Evolutionary conservation across 768 basidiomycete species (phyloP).

Genomic region (Hirschioporus abietinus): DNA sequence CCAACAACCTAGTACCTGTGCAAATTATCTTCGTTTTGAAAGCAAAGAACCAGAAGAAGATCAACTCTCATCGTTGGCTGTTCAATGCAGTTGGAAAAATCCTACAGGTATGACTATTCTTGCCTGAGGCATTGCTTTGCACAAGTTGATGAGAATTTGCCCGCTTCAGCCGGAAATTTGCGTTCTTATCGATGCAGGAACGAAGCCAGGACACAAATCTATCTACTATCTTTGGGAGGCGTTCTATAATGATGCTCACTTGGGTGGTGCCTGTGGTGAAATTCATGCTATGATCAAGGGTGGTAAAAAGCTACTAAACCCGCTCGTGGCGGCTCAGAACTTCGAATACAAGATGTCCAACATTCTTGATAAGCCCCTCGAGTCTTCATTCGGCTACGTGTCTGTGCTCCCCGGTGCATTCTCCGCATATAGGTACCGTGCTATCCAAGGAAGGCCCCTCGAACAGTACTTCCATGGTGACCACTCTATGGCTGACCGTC

Average conservation of each 20-base stretch:
- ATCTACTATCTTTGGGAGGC: conserved; percentile 96
- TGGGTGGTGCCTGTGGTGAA: conserved; percentile 90
- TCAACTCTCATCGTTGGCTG: conserved; percentile 92
- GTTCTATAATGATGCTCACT: conserved; percentile 71
- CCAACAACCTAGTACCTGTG: conserved; percentile 89
- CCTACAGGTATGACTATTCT: conserved; percentile 49
- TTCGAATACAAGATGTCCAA: conserved; percentile 99
- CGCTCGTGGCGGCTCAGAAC: conserved; percentile 91
- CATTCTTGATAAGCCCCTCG: conserved; percentile 91
- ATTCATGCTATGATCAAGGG: conserved; percentile 97
- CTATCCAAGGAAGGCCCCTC: conserved; percentile 83
- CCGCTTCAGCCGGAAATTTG: conserved; percentile 75
- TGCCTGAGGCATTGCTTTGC: conserved; percentile 12
- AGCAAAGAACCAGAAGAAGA: conserved; percentile 94
- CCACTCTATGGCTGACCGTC: conserved; percentile 83
- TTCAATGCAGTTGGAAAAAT: conserved; percentile 90
- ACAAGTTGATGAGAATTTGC: conserved; percentile 3
- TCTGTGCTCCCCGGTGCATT: conserved; percentile 96
- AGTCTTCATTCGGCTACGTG: conserved; percentile 94
- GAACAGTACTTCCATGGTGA: conserved; percentile 88
- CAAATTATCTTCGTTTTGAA: conserved; percentile 89
- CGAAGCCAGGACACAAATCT: conserved; percentile 93
- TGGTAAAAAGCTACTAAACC: conserved; percentile 87
- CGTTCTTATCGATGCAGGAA: conserved; percentile 91
- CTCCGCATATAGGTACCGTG: conserved; percentile 91